phyloP scores from a whole-genome alignment of 2,329 filamentous ascomycete genomes.

The Pseudocercospora pini-densiflorae region DNA sequence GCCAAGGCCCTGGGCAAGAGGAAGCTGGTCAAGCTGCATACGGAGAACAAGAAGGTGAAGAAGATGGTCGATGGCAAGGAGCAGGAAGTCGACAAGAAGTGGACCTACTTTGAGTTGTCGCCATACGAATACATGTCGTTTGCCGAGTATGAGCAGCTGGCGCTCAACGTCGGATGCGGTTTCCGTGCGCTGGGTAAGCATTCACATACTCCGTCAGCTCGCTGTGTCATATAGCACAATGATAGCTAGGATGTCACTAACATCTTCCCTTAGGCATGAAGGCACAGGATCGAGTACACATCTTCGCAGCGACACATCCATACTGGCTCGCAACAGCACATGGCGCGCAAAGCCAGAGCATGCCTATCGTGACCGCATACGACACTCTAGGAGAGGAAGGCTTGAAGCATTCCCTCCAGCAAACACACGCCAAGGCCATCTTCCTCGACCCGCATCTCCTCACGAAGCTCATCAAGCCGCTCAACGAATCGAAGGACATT shows the following conservation, averaged over 20 bases:
- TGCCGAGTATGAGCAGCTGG: conserved; percentile 74
- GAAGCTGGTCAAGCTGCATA: conserved; percentile 75
- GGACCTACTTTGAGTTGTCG: conserved; percentile 86
- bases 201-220: neutral
- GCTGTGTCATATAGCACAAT: neutral
- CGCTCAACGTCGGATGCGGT: conserved; percentile 72
- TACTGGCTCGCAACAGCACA: conserved; percentile 81
- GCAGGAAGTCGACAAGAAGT: conserved; percentile 83
- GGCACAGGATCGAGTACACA: conserved; percentile 71
- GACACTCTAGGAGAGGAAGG: conserved; percentile 87
- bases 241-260: neutral
- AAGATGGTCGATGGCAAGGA: conserved; percentile 84
- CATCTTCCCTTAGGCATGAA: conserved; percentile 57
- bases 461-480: conserved; percentile 57
- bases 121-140: conserved; percentile 78
- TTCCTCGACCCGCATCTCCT: conserved; percentile 82
- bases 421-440: conserved; percentile 81
- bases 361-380: conserved; percentile 92
- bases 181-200: conserved; percentile 64
- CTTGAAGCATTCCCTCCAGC: conserved; percentile 81
- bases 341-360: conserved; percentile 75
- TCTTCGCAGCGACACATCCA: conserved; percentile 82
- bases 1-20: conserved; percentile 66
- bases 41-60: conserved; percentile 86
- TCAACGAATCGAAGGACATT: conserved; percentile 60